Evolutionary conservation across 805 yeast species (phyloP).

Genomic region (Candida chilensis): DNA sequence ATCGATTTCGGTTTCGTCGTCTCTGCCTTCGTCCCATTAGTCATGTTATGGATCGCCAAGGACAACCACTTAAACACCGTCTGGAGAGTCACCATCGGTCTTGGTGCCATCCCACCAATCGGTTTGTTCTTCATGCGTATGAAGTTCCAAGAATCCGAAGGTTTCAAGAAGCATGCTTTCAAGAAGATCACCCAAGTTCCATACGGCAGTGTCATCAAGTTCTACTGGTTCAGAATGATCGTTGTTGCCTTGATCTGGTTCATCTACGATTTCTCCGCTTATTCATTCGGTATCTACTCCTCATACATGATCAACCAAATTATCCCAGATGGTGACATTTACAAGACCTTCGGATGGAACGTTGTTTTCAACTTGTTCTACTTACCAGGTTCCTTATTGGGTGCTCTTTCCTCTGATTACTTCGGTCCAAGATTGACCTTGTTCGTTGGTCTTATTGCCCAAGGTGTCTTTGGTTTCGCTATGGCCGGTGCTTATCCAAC

Average conservation of each 20-base stretch:
- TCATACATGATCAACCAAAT: constrained; percentile 54
- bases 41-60: constrained; percentile 75
- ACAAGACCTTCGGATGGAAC: constrained; percentile 85
- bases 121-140: constrained; percentile 70
- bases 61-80: constrained; percentile 64
- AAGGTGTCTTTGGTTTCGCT: constrained; percentile 72
- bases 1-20: constrained; percentile 83
- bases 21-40: constrained; percentile 79
- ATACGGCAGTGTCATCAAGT: constrained; percentile 58
- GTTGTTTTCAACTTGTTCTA: constrained; percentile 82
- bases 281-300: constrained; percentile 83
- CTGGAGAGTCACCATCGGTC: constrained; percentile 87
- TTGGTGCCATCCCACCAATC: constrained; percentile 86
- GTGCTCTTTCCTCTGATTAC: constrained; percentile 80
- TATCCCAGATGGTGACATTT: constrained; percentile 52
- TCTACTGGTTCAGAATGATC: constrained; percentile 73
- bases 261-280: constrained; percentile 79
- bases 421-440: constrained; percentile 86
- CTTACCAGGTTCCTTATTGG: constrained; percentile 82
- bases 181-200: constrained; percentile 55
- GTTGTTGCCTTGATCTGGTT: constrained; percentile 82
- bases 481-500: constrained; percentile 66
- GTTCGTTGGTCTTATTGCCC: constrained; percentile 56
- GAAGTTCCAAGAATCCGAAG: constrained; percentile 64
- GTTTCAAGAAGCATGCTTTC: constrained; percentile 63